Base-by-base conservation (phyloP, 345 rosid species). In the Bretschneidera sinensis region DNA sequence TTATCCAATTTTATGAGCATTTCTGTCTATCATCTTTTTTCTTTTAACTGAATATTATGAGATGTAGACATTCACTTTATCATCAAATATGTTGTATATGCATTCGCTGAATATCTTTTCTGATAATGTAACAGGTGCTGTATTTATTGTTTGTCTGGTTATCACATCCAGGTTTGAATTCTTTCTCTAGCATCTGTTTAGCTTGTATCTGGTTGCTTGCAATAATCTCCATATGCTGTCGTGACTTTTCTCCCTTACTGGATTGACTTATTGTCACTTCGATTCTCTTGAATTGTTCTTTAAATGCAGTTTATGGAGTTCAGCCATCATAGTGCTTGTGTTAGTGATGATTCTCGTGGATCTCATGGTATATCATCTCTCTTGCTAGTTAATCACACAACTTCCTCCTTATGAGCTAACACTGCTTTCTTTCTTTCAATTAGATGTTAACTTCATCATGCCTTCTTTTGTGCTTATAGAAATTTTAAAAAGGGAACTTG, bases 291-390 rank as follows among this genome's bases (percentile, higher is more conserved):
- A 20, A 43, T 51, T 57, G 56, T 60, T 54, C 51, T 76, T 48
- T 54, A 62, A 45, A 74, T 83, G 74, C 82, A 92, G 98, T 78
- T 65, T 79, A 34, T 89, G 97, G 97, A 85, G 81, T 70, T 89
- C 98, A 11, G 82, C 79, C 55, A 89, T 92, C 74, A 78, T 92
- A 60, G 60, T 81, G 55, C 74, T 89, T 60, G 98, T 92, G 19
- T 75, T 92, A 73, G 80, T 81, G 43, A 92, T 92, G 98, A 85
- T 86, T 53, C 80, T 87, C 55, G 77, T 84, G 55, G 97, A 92
- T 80, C 88, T 92, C 71, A 74, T 92, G 98, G 98, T 92, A 85
- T 24, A 22, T 71, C 20, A 57, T 75, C 57, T 55, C 48, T 21
- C 21, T 66, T 54, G 47, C 14, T 49, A 17, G 56, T 48, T 47